Base-by-base conservation (phyloP, 139 green algal species). In the Volvox africanus region DNA sequence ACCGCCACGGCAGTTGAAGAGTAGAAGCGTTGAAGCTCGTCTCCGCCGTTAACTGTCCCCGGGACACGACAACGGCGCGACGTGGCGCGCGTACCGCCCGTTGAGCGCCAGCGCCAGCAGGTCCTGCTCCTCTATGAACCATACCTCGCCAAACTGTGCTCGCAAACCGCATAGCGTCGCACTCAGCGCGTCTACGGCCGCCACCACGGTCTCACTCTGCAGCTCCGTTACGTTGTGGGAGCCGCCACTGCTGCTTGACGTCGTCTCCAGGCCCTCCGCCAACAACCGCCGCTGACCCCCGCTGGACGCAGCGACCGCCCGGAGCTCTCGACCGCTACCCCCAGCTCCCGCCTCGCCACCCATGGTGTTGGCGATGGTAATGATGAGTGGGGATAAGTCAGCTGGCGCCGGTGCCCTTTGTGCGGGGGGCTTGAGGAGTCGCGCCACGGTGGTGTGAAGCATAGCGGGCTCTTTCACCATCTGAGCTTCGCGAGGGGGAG, bases 51-150 rank as follows among this genome's bases (percentile, higher is more conserved):
- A 24, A 24, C 82, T 6, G 87, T 61, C 80, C 12, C 24, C 81
- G 1, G 89, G 80, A 78, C 95, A 97, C 21, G 69, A 35, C 75
- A 97, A 78, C 30, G 88, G 93, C 9, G 94, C 73, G 0, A 61
- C n/a, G 50, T 93, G 92, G 50, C 94, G 80, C 0, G 82, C 28
- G 61, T 94, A 95, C 1, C 86, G 81, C 0, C 96, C 95, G 6
- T 90, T 75, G 68, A 98, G 92, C 1, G 95, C 96, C 32, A 97
- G 92, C 2, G 96, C 96, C 77, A 97, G 89, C 90, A 97, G 89
- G 84, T 98, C 94, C 69, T 94, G 86, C 88, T 98, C 96, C 89
- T 98, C 94, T 12, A 97, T 94, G 90, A 96, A 97, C 95, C 95
- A 95, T 30, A 95, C 88, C 67, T 82, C 75, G 1, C 82, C 65